Evolutionary conservation across 495 filamentous ascomycete genomes (phyloP).

Genomic region (Chaetomidium leptoderma): DNA sequence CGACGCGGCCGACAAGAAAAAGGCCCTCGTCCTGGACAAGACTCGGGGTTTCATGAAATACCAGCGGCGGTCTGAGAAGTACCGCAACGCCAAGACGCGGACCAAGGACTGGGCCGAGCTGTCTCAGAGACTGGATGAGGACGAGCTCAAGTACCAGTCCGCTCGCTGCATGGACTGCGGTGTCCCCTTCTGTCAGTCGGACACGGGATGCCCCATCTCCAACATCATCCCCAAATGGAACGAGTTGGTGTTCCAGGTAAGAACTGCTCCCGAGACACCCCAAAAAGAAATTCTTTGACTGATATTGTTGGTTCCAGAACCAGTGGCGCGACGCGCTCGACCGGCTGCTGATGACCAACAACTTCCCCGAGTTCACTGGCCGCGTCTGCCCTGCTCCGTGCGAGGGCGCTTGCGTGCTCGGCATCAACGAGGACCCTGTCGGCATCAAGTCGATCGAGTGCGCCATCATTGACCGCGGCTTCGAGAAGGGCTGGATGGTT

Average conservation of each 20-base stretch:
- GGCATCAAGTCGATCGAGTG: conserved; percentile 99
- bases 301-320: conserved; percentile 28
- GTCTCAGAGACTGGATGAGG: conserved; percentile 82
- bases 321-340: conserved; percentile 96
- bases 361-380: conserved; percentile 98
- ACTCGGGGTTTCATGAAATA: conserved; percentile 99
- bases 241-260: conserved; percentile 74
- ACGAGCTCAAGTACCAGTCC: conserved; percentile 97
- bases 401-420: conserved; percentile 94
- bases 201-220: conserved; percentile 94
- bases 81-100: conserved; percentile 79
- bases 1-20: conserved; percentile 85
- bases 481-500: conserved; percentile 99
- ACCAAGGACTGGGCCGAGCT: conserved; percentile 95
- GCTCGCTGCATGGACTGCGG: conserved; percentile 99
- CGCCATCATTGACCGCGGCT: conserved; percentile 97
- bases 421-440: conserved; percentile 96
- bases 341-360: conserved; percentile 96
- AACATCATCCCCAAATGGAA: conserved; percentile 99
- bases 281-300: neutral
- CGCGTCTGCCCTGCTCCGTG: conserved; percentile 98
- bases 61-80: conserved; percentile 89
- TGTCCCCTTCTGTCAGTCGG: conserved; percentile 98
- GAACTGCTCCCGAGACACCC: neutral
- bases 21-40: conserved; percentile 93